Base-by-base conservation (phyloP, 2,329 filamentous ascomycete genomes). In the Sclerotinia nivalis region DNA sequence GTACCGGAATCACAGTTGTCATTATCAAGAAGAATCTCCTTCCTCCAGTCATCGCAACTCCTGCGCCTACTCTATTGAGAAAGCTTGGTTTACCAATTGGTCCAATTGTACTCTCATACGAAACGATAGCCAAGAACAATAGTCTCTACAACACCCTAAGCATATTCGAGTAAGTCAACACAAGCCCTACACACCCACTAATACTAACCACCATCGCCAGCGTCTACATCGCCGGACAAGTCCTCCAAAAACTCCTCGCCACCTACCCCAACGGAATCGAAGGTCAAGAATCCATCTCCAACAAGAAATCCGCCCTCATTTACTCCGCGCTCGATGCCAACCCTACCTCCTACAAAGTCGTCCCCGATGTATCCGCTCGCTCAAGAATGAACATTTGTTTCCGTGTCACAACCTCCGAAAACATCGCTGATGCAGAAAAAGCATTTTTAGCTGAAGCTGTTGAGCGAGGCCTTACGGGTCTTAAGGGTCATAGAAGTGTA, bases 361-460 rank as follows among this genome's bases (percentile, higher is more conserved):
- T 97, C 0, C 93, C 93, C 0, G 86, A 91, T 74, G 91, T 91
- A 81, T 83, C 83, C 31, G 91, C 86, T 4, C 90, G 94, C 69
- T 97, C 92, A 75, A 85, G 93, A 69, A 97, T 98, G 91, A 98
- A 98, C 81, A 92, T 98, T 70, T 97, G 93, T 84, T 97, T 97
- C 85, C 85, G 93, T 22, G 86, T 97, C 75, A 73, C 70, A 15
- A 84, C 83, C 20, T 54, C 12, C 1, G 28, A 55, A 56, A 31
- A 54, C 18, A 40, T 45, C 15, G 88, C 89, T 66, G 89, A 86
- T 18, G 86, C 89, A 31, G 94, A 98, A 80, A 92, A 93, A 80
- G 85, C 84, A 0, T 98, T 98, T 82, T 80, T 98, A 59, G 86
- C 89, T 71, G 65, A 55, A 0, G 69, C 69, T 1, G 88, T 91